Base-by-base conservation (phyloP, 805 yeast species). In the Saturnispora hagleri region DNA sequence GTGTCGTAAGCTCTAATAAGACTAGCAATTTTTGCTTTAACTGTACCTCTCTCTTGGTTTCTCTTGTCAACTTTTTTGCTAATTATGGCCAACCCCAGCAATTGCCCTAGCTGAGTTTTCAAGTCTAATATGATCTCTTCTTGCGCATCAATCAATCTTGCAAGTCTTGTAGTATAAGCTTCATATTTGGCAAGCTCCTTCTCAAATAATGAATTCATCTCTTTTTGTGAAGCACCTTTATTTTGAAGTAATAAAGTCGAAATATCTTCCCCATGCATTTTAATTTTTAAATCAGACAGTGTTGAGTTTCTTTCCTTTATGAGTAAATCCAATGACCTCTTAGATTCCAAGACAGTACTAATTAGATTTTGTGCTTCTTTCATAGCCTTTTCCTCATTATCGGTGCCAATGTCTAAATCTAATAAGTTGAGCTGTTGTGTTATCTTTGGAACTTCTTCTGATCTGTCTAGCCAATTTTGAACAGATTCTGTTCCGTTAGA, bases 201-300 rank as follows among this genome's bases (percentile, higher is more conserved):
- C 17, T 80, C 77, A 62, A 90, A 89, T 13, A 85, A 63, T 4
- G 55, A 67, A 9, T 75, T 70, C 9, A 62, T 36, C 44, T 77
- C 73, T 7, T 79, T 80, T 5, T 80, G 69, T 34, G 59, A 53
- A 10, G 64, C 57, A 43, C 77, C 74, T 54, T 77, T 80, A 62
- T 86, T 84, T 57, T 83, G 70, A 8, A 91, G 77, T 33, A 91
- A 72, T 12, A 83, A 71, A 50, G 84, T 82, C 0, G 96, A 84
- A 47, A 89, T 88, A 62, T 91, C 97, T 67, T 91, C 98, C 13
- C 75, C 73, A 60, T 83, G 93, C 34, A 86, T 81, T 46, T 77
- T 77, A 6, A 72, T 74, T 61, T 89, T 89, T 60, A 91, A 72
- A 47, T 82, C 87, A 2, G 73, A 73, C 35, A 86, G 70, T 2